Conservation (phyloP, 2,329 filamentous ascomycete genomes). For the Colletotrichum liaoningense region DNA sequence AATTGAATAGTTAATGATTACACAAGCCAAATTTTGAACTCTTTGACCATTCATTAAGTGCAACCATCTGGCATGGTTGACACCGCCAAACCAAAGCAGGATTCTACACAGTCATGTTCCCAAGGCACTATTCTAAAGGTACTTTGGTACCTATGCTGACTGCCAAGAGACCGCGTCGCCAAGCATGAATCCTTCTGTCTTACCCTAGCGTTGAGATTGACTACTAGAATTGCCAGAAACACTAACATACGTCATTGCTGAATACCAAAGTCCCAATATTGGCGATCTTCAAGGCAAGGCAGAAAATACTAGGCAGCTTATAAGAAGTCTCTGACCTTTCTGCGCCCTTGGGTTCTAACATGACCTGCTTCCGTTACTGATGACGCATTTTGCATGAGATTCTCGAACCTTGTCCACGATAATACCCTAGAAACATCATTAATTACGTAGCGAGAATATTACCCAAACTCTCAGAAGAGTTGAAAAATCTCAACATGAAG, state of each 20-base stretch:
- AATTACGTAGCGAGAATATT: neutral
- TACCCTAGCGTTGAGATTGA: neutral
- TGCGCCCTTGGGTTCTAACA: neutral
- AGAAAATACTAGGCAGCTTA: neutral
- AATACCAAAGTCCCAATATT: neutral
- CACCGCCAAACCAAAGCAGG: fast-evolving
- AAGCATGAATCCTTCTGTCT: neutral
- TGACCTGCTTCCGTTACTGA: no score
- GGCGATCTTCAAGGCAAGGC: neutral
- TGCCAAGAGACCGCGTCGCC: neutral
- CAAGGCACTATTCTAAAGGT: neutral
- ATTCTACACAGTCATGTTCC: no score
- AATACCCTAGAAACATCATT: neutral
- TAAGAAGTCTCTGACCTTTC: neutral
- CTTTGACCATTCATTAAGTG: no score
- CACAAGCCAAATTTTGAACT: no score
- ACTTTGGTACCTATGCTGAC: neutral
- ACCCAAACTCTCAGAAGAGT: neutral
- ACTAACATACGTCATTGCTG: neutral
- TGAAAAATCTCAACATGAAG: neutral
- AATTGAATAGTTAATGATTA: no score
- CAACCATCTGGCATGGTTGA: no score
- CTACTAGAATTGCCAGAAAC: neutral
- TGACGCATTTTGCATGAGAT: neutral
- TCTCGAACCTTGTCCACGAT: neutral